Conservation (phyloP, 1,284 basidiomycete species). For the Trametes pubescens region DNA sequence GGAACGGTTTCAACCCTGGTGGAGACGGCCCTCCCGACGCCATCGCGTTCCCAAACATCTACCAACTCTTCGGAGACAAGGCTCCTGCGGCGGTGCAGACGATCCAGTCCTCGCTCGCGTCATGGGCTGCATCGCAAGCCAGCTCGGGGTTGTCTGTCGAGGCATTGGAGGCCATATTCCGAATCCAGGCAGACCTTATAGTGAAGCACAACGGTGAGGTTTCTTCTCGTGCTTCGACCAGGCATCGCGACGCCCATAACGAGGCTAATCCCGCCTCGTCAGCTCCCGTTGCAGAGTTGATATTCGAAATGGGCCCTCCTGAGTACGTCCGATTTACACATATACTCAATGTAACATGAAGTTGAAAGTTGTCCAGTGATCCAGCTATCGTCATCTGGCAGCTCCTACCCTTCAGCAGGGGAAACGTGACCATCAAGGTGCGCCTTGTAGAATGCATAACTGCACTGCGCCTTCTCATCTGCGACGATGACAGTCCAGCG, state of each 20-base stretch:
- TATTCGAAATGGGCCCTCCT: slow-evolving; percentile 37
- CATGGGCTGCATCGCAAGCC: slow-evolving; percentile 54
- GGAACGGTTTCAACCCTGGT: slow-evolving; percentile 44
- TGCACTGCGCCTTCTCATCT: slow-evolving; percentile 31
- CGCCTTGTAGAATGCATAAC: slow-evolving; percentile 28
- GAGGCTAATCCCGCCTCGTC: neutral
- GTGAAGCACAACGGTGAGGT: slow-evolving; percentile 52
- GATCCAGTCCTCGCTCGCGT: slow-evolving; percentile 44
- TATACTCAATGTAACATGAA: neutral
- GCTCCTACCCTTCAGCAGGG: slow-evolving; percentile 62
- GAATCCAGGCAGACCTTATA: slow-evolving; percentile 53
- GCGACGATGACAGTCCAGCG: neutral
- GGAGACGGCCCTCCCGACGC: slow-evolving; percentile 42
- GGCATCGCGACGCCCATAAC: neutral
- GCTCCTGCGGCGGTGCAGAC: slow-evolving; percentile 44
- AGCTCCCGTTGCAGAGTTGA: slow-evolving; percentile 54
- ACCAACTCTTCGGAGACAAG: slow-evolving; percentile 51
- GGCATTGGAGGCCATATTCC: slow-evolving; percentile 52
- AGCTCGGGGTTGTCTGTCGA: slow-evolving; percentile 47
- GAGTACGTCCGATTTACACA: slow-evolving; percentile 11
- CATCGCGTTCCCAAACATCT: slow-evolving; percentile 54
- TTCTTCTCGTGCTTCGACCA: too few species aligned
- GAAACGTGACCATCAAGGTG: slow-evolving; percentile 57
- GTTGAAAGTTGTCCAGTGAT: slow-evolving; percentile 38
- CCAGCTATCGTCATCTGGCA: slow-evolving; percentile 60